Evolutionary conservation across 140 eudicot genomes (phyloP).

Genomic region (Erigeron philadelphicus): DNA sequence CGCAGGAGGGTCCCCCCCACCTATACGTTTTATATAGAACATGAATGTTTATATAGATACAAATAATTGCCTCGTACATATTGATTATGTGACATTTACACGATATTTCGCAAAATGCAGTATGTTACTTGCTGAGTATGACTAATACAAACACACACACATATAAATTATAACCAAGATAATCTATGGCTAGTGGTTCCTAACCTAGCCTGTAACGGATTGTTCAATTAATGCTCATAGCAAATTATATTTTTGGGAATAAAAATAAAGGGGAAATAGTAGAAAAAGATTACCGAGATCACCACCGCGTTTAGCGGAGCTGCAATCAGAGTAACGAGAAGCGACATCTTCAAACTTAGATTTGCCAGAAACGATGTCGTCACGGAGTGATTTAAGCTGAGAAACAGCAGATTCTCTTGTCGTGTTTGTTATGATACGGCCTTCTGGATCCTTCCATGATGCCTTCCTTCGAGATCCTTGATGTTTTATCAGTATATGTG

Average conservation of each 20-base stretch:
- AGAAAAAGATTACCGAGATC: constrained; percentile 57
- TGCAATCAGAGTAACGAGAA: constrained; percentile 60
- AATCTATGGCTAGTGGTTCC: too few relatives aligned
- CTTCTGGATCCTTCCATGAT: constrained; percentile 99
- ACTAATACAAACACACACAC: too few relatives aligned
- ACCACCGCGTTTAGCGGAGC: constrained; percentile 99
- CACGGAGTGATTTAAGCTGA: constrained; percentile 71
- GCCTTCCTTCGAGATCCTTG: constrained; percentile 90
- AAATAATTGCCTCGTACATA: too few relatives aligned
- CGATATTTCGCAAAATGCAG: too few relatives aligned
- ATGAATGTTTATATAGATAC: too few relatives aligned
- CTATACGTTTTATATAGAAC: too few relatives aligned
- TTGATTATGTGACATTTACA: too few relatives aligned
- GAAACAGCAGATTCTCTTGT: constrained; percentile 72
- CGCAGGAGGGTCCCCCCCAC: too few relatives aligned
- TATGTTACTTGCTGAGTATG: too few relatives aligned
- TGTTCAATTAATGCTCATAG: too few relatives aligned
- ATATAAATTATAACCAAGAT: too few relatives aligned
- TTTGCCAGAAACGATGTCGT: constrained; percentile 61
- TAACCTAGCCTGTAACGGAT: too few relatives aligned
- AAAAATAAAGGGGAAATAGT: constrained; percentile 1
- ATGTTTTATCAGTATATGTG: constrained; percentile 80
- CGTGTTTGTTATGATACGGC: constrained; percentile 57
- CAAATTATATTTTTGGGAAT: neutral
- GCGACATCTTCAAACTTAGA: constrained; percentile 74